Percentiles rank a stretch among this genome's conserved stretches.
Conservation (phyloP, 1,284 basidiomycete genomes). For the Rhodotorula sp. region DNA sequence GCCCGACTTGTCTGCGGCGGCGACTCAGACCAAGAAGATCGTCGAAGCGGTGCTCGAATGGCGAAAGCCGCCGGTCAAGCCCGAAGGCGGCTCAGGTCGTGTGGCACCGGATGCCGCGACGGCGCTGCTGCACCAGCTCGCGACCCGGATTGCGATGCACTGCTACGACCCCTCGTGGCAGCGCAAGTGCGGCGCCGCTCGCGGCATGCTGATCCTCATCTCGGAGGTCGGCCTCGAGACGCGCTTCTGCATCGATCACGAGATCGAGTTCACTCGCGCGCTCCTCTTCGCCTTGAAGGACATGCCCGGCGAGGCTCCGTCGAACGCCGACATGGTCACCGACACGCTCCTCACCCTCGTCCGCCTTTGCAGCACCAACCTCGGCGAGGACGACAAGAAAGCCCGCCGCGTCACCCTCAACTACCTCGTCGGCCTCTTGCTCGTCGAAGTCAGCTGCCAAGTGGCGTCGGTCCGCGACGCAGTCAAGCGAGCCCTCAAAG, state of each 20-base stretch:
- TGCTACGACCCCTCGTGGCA: slow-evolving; percentile 87
- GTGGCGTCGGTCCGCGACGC: slow-evolving; percentile 82
- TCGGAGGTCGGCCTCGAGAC: slow-evolving; percentile 63
- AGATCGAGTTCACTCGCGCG: slow-evolving; percentile 86
- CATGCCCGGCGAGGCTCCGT: slow-evolving; percentile 84
- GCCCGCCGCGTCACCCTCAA: slow-evolving; percentile 47
- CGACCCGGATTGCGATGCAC: slow-evolving; percentile 72
- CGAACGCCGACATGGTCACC: slow-evolving; percentile 74
- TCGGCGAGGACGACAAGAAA: slow-evolving; percentile 30
- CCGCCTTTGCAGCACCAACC: slow-evolving; percentile 61
- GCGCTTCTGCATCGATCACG: slow-evolving; percentile 82
- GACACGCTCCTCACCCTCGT: slow-evolving; percentile 77
- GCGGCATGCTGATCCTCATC: slow-evolving; percentile 75
- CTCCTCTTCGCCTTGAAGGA: slow-evolving; percentile 93
- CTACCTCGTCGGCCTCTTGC: slow-evolving; percentile 76
- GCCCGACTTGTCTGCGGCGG: slow-evolving; percentile 37
- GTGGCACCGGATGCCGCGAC: slow-evolving; percentile 43
- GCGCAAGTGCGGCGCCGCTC: slow-evolving; percentile 80
- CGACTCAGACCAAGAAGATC: slow-evolving; percentile 33
- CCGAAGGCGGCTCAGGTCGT: background rate
- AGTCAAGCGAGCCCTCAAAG: slow-evolving; percentile 75
- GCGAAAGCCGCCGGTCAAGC: slow-evolving; percentile 2
- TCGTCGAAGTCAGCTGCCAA: slow-evolving; percentile 83
- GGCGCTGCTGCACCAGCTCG: slow-evolving; percentile 69
- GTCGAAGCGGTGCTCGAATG: slow-evolving; percentile 25